A percentile compares a stretch with the other conserved stretches of the same genome.
phyloP scores from a whole-genome alignment of 768 basidiomycete species.

The Hypholoma fasciculare region DNA sequence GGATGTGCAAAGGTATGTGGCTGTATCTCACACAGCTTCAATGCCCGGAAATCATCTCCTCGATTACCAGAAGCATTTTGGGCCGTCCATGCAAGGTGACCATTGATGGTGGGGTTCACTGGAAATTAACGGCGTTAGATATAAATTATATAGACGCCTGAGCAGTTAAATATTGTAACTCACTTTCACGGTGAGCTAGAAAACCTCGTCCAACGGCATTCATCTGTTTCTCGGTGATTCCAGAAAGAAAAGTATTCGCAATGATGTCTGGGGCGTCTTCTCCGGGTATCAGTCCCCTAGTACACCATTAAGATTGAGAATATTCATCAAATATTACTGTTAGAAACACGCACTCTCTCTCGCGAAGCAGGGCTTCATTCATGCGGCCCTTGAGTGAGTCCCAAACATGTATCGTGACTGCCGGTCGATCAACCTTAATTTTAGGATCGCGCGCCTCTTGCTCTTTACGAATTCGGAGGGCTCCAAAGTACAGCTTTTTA shows the following conservation, averaged over 20 bases:
- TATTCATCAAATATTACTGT: background rate
- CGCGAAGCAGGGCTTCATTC: constrained; percentile 22
- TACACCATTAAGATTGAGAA: background rate
- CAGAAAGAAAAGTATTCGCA: constrained; percentile 30
- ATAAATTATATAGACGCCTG: background rate
- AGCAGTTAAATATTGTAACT: background rate
- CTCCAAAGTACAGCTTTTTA: constrained; percentile 30
- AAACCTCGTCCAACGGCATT: constrained; percentile 22
- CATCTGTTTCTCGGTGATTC: constrained; percentile 25
- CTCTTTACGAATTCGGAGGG: constrained; percentile 27
- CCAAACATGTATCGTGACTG: constrained; percentile 22
- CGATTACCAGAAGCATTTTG: constrained; percentile 30
- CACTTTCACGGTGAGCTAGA: constrained; percentile 27
- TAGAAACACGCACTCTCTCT: constrained; percentile 8
- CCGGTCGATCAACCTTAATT: constrained; percentile 16
- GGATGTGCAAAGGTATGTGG: constrained; percentile 25
- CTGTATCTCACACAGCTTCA: constrained; percentile 26
- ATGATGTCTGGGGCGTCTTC: constrained; percentile 31
- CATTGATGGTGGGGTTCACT: constrained; percentile 14
- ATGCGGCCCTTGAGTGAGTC: constrained; percentile 25
- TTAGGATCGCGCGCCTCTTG: constrained; percentile 25
- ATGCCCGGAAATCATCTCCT: constrained; percentile 28
- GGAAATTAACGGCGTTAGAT: background rate
- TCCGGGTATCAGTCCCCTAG: constrained; percentile 21
- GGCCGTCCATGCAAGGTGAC: constrained; percentile 27